Evolutionary conservation across 441 rosid genomes (phyloP).

Genomic region (Arabidopsis lyrata): DNA sequence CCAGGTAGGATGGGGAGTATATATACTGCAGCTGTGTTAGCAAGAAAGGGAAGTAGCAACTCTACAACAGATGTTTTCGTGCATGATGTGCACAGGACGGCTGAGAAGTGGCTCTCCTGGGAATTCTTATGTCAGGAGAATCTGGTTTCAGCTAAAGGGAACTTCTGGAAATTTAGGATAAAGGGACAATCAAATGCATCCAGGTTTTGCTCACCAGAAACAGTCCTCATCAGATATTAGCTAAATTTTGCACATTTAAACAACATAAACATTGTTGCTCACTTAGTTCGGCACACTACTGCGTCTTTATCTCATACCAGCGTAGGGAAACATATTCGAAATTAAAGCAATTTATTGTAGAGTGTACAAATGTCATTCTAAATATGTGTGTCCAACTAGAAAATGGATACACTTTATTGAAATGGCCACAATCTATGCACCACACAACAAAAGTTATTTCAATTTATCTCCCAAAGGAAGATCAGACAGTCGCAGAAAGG

Average conservation of each 20-base stretch:
- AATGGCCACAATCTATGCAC: background rate
- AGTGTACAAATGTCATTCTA: conserved; percentile 13
- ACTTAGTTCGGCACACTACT: background rate
- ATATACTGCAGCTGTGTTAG: conserved; percentile 62
- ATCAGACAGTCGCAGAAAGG: conserved; percentile 9
- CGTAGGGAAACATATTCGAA: background rate
- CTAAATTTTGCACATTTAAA: conserved; percentile 10
- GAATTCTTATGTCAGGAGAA: conserved; percentile 74
- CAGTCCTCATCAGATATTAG: conserved; percentile 38
- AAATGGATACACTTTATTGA: background rate
- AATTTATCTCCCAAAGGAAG: conserved; percentile 8
- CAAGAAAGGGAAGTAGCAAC: conserved; percentile 53
- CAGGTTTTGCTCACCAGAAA: conserved; percentile 63
- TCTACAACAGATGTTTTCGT: conserved; percentile 58
- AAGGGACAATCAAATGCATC: conserved; percentile 55
- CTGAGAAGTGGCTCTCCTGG: conserved; percentile 74
- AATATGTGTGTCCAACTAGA: conserved; percentile 12
- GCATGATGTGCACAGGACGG: conserved; percentile 64
- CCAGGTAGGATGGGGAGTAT: conserved; percentile 72
- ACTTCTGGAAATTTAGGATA: conserved; percentile 59
- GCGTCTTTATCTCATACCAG: conserved; percentile 11
- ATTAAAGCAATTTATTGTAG: conserved; percentile 12
- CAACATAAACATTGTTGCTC: conserved; percentile 11
- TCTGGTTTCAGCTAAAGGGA: conserved; percentile 63
- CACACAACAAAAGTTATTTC: conserved; percentile 4